Base-by-base conservation (phyloP, 163 green algal genomes). In the Volvox carteri region DNA sequence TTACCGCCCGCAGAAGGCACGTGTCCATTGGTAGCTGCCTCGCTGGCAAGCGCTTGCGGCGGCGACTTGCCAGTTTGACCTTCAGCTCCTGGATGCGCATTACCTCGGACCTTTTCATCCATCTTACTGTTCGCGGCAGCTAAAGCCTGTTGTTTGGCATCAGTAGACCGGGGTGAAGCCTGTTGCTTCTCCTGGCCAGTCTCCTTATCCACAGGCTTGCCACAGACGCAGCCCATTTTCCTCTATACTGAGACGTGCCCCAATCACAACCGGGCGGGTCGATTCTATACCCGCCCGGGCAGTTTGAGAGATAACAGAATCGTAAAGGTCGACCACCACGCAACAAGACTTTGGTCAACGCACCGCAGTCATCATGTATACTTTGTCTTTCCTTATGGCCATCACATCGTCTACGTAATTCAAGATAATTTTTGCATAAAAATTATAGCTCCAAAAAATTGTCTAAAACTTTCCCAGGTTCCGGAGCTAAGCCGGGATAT, bases 191-290 rank as follows among this genome's bases (percentile, higher is more conserved):
- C 28, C 18, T 73, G 58, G n/a, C 56, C 74, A 44, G 28, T 23
- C 7, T 65, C 74, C 74, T 67, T 67, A 33, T 79, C 72, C 33
- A 79, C 41, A 9, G 74, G 46, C 75, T 84, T 84, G 12, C 37
- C 16, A n/a, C 75, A 84, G 33, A 84, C 21, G 33, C 75, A 84
- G 75, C 75, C 75, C 75, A 84, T 84, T n/a, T 14, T 41, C 65
- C 44, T 52, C 54, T 65, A 58, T 58, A 25, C 50, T 25, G 3
- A 23, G 19, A 65, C 54, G 54, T 65, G 7, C 54, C 28, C 28
- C 54, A 30, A 65, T 23, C 54, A 23, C 54, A 65, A 30, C 54
- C 28, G 54, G 54, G 54, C 7, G 7, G n/a, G n/a, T 42, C 18
- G 28, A 74, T 28, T 33, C n/a, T n/a, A n/a, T n/a, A n/a, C n/a